Evolutionary conservation across 768 basidiomycete species (phyloP).

Genomic region (Hydnomerulius pinastri): DNA sequence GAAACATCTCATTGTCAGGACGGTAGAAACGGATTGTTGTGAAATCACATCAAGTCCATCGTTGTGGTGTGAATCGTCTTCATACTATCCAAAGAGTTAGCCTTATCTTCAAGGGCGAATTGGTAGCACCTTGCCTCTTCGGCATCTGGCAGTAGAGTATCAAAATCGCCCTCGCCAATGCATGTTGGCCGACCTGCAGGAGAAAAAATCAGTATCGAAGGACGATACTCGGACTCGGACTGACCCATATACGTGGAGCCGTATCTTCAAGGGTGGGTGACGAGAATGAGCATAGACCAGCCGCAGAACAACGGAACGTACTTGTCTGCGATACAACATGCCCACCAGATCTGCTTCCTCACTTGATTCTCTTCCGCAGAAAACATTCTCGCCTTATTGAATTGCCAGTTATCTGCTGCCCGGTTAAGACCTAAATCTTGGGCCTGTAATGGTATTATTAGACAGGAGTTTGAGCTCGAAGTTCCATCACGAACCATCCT

Average conservation of each 20-base stretch:
- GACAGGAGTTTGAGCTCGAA: neutral
- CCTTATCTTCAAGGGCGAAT: neutral
- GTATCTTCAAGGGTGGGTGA: conserved; percentile 44
- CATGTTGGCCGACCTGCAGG: conserved; percentile 61
- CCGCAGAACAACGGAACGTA: conserved; percentile 32
- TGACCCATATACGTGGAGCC: conserved; percentile 75
- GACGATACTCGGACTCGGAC: conserved; percentile 2
- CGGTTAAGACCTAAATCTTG: conserved; percentile 82
- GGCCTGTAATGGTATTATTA: conserved; percentile 46
- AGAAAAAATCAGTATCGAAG: conserved; percentile 10
- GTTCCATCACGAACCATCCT: conserved; percentile 55
- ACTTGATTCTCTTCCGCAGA: conserved; percentile 66
- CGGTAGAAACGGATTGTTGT: conserved; percentile 38
- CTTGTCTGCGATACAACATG: conserved; percentile 72
- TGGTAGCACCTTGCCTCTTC: conserved; percentile 45
- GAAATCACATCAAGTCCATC: conserved; percentile 39
- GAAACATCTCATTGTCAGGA: conserved; percentile 56
- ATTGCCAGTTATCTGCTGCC: conserved; percentile 73
- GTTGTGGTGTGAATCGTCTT: conserved; percentile 60
- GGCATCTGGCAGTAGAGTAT: conserved; percentile 60
- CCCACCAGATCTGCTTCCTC: conserved; percentile 81
- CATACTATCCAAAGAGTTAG: conserved; percentile 44
- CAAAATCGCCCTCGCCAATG: conserved; percentile 70
- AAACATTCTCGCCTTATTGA: conserved; percentile 61
- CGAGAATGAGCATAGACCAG: conserved; percentile 2